These are phyloP conservation scores for Tetrapisispora nanseiensis DNA, from an alignment of 805 yeast species.

Conservation along the genomic window DNA sequence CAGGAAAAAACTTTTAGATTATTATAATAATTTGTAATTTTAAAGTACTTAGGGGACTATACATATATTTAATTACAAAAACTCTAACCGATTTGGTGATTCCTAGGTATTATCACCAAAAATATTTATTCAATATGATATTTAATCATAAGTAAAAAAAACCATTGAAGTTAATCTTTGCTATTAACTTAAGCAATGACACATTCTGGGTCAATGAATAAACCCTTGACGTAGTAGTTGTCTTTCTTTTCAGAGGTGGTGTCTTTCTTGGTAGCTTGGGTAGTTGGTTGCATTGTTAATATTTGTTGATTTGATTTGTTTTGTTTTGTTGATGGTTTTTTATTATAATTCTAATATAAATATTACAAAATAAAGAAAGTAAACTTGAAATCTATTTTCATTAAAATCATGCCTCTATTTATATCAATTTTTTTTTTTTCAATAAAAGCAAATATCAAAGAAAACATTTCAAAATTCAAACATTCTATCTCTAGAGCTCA, in stretches of 20 bases:
- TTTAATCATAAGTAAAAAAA: no score
- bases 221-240: slow-evolving; percentile 17
- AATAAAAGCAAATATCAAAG: no score
- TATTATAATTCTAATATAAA: neutral
- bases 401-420: neutral
- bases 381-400: neutral
- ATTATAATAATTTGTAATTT: no score
- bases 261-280: slow-evolving; percentile 20
- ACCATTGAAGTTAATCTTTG: neutral
- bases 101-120: neutral
- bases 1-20: no score
- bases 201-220: slow-evolving; percentile 18
- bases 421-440: slow-evolving; percentile 1
- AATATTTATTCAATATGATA: no score
- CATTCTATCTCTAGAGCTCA: no score
- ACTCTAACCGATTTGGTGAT: neutral
- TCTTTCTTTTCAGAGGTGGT: slow-evolving; percentile 20
- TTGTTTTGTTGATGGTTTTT: slow-evolving; percentile 4
- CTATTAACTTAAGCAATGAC: slow-evolving; percentile 14
- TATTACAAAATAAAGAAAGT: neutral
- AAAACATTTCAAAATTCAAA: no score
- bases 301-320: neutral
- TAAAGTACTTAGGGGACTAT: slow-evolving; percentile 3
- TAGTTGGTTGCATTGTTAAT: slow-evolving; percentile 21
- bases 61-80: neutral